Conservation (phyloP, 148 eudicot genomes). For the Nyssa sinensis region DNA sequence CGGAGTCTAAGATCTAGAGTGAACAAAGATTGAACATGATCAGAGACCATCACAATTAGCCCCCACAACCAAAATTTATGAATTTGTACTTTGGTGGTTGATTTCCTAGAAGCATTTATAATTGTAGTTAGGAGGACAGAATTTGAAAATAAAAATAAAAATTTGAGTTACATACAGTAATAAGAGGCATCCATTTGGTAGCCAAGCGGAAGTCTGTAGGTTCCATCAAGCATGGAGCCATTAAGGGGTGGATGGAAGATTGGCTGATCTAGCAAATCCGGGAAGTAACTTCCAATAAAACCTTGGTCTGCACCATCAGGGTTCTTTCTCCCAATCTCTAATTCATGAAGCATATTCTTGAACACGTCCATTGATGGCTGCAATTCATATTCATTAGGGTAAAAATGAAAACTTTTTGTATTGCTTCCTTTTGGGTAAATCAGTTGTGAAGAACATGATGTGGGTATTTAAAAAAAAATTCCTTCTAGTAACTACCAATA, state of each 20-base stretch:
- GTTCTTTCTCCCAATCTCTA: slow-evolving; percentile 57
- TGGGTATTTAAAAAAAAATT: not conserved
- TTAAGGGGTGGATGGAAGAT: slow-evolving; percentile 77
- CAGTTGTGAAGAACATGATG: not conserved
- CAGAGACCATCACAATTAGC: not conserved
- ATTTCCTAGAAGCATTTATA: not conserved
- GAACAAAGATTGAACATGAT: not conserved
- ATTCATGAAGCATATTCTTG: slow-evolving; percentile 69
- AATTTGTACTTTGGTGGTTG: no score
- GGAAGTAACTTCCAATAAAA: slow-evolving; percentile 78
- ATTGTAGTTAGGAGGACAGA: not conserved
- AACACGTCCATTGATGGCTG: slow-evolving; percentile 81
- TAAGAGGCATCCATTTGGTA: slow-evolving; percentile 99
- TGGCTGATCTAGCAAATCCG: slow-evolving; percentile 80
- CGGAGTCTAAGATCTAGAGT: slow-evolving; percentile 67
- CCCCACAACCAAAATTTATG: not conserved
- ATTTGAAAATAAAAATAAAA: not conserved
- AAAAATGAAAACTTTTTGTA: not conserved
- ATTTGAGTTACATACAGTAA: slow-evolving; percentile 72
- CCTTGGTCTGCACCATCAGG: slow-evolving; percentile 94
- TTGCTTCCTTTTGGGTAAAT: not conserved
- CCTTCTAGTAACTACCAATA: no score
- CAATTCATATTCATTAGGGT: slow-evolving; percentile 19
- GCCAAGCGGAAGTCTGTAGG: slow-evolving; percentile 84
- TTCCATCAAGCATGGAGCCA: slow-evolving; percentile 61